phyloP scores from a whole-genome alignment of 2,329 filamentous ascomycete genomes.

The Aspergillus glaucus region DNA sequence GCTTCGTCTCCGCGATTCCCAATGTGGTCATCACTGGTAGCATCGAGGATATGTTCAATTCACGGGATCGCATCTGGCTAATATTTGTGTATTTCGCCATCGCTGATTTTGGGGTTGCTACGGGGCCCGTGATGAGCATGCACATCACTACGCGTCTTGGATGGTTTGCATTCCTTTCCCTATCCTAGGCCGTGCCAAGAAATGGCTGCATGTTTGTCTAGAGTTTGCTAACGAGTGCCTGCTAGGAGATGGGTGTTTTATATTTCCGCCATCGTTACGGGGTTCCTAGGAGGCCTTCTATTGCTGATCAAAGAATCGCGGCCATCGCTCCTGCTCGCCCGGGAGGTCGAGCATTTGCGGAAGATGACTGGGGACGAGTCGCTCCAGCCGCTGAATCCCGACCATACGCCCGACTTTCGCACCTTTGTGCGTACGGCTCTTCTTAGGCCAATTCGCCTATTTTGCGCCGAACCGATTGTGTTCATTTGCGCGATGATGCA shows the following conservation, averaged over 20 bases:
- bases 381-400: conserved; percentile 33
- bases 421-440: conserved; percentile 36
- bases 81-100: conserved; percentile 39
- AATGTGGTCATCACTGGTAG: conserved; percentile 41
- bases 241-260: conserved; percentile 42
- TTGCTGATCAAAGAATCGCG: conserved; percentile 38
- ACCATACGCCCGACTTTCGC: conserved; percentile 31
- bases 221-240: neutral
- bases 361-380: conserved; percentile 18
- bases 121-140: conserved; percentile 40
- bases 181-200: neutral
- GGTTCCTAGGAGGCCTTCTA: conserved; percentile 24
- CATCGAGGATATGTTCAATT: conserved; percentile 46
- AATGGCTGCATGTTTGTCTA: neutral
- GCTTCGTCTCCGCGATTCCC: conserved; percentile 42
- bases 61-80: conserved; percentile 38
- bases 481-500: conserved; percentile 39
- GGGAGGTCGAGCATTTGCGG: conserved; percentile 23
- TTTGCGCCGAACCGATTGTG: conserved; percentile 45
- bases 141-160: conserved; percentile 30
- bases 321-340: conserved; percentile 35
- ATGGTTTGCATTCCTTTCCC: conserved; percentile 25
- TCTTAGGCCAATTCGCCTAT: conserved; percentile 36
- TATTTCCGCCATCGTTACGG: conserved; percentile 33
- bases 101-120: conserved; percentile 35